A percentile compares a stretch with the other conserved stretches of the same genome.
Evolutionary conservation across 352 stramenopile species (phyloP).

Genomic region (Phytopythium vexans): DNA sequence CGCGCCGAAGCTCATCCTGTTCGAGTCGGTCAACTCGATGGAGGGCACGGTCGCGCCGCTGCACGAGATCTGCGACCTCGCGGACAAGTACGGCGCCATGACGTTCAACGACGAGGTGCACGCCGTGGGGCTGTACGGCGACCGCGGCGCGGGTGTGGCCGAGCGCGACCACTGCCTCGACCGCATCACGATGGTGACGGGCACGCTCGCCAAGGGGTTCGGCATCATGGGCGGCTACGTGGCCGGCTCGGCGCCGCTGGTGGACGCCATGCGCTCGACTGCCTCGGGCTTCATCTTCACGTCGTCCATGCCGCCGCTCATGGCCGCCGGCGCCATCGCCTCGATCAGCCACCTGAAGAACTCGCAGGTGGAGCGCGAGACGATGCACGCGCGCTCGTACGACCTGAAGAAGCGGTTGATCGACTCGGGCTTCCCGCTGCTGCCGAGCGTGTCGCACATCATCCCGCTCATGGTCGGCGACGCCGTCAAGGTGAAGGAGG

Average conservation of each 20-base stretch:
- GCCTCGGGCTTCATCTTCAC: conserved; percentile 90
- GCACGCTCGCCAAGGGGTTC: conserved; percentile 88
- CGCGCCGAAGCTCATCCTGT: conserved; percentile 80
- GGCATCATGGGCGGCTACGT: conserved; percentile 92
- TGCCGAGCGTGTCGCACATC: conserved; percentile 88
- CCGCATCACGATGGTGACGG: conserved; percentile 88
- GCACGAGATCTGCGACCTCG: conserved; percentile 82
- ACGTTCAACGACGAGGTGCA: conserved; percentile 92
- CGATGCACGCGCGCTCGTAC: conserved; percentile 83
- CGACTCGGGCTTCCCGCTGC: conserved; percentile 78
- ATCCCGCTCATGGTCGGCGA: conserved; percentile 88
- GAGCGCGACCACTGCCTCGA: conserved; percentile 86
- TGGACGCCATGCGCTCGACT: conserved; percentile 87
- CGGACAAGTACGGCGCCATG: conserved; percentile 90
- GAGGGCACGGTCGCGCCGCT: conserved; percentile 82
- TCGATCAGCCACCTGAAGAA: conserved; percentile 85
- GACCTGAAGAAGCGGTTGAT: conserved; percentile 84
- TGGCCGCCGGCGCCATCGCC: conserved; percentile 76
- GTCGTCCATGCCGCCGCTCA: conserved; percentile 85
- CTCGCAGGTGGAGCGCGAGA: conserved; percentile 72
- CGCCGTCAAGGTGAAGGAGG: conserved; percentile 86
- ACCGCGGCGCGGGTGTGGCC: conserved; percentile 79
- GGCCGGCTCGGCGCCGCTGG: conserved; percentile 72
- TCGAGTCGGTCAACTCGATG: conserved; percentile 89
- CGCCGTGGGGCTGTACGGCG: conserved; percentile 86